Percentiles rank a stretch among this genome's conserved stretches.
Evolutionary conservation across 768 basidiomycete genomes (phyloP).

Genomic region (Pisolithus orientalis): DNA sequence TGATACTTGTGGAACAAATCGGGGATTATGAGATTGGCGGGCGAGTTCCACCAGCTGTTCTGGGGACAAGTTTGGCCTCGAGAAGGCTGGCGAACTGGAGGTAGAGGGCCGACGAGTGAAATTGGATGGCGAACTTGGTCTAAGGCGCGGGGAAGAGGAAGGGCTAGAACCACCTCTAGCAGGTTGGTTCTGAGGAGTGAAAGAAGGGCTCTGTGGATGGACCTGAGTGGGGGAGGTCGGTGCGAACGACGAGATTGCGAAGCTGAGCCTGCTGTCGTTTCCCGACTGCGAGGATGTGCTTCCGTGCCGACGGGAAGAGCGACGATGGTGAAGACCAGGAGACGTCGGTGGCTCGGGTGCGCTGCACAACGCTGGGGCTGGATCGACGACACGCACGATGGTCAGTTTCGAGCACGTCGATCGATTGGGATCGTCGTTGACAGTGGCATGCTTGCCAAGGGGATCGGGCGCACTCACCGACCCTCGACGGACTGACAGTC

Average conservation of each 20-base stretch:
- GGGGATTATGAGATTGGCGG: constrained; percentile 47
- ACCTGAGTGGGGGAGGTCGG: constrained; percentile 15
- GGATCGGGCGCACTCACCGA: constrained; percentile 68
- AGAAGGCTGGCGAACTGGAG: constrained; percentile 28
- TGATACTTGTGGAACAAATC: constrained; percentile 12
- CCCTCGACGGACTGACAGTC: constrained; percentile 55
- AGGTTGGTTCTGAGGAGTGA: constrained; percentile 27
- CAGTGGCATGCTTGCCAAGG: constrained; percentile 45
- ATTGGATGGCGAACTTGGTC: constrained; percentile 42
- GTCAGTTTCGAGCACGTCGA: constrained; percentile 61
- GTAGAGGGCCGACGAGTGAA: constrained; percentile 24
- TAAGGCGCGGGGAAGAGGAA: constrained; percentile 37
- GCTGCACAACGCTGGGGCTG: constrained; percentile 20
- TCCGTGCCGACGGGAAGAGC: constrained; percentile 27
- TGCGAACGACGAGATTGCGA: constrained; percentile 63
- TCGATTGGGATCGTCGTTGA: constrained; percentile 49
- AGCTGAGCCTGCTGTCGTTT: constrained; percentile 42
- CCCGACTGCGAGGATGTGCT: constrained; percentile 23
- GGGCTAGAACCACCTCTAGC: constrained; percentile 26
- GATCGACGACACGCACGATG: constrained; percentile 59
- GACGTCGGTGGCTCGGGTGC: constrained; percentile 21
- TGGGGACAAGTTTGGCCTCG: constrained; percentile 53
- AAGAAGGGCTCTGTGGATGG: constrained; percentile 15
- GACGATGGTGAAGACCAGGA: constrained; percentile 21
- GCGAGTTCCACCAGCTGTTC: constrained; percentile 76